Percentiles rank a stretch among this genome's conserved stretches.
These are phyloP conservation scores for Angomonas ambiguus DNA, from an alignment of 208 protist species.

Conservation along the genomic window DNA sequence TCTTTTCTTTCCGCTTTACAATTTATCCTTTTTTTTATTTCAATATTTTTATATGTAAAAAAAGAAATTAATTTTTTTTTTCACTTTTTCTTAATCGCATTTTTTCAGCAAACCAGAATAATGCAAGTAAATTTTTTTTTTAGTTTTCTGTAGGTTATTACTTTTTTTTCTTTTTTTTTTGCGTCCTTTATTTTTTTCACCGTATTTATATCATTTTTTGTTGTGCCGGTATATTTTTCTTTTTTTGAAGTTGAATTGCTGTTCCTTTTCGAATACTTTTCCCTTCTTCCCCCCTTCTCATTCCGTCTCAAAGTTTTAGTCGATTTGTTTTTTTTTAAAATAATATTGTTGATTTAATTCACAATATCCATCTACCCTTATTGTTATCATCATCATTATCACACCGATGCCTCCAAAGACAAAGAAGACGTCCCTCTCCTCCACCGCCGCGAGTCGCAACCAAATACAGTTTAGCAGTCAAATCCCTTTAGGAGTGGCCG, in stretches of 20 bases:
- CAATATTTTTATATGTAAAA: too few species aligned
- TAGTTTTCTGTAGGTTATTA: not conserved
- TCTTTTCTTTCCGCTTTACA: not conserved
- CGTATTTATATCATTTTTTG: not conserved
- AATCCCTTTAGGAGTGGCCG: not conserved
- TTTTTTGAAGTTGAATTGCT: not conserved
- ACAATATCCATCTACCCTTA: too few species aligned
- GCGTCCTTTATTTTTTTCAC: not conserved
- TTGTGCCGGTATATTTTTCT: not conserved
- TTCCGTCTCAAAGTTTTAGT: too few species aligned
- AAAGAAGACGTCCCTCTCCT: conserved; percentile 6
- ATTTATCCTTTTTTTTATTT: not conserved
- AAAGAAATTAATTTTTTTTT: not conserved
- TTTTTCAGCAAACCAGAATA: not conserved
- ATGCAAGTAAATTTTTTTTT: not conserved
- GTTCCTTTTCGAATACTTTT: not conserved
- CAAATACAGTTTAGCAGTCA: conserved; percentile 1
- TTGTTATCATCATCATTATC: too few species aligned
- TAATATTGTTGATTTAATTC: too few species aligned
- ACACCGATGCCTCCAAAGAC: conserved; percentile 13
- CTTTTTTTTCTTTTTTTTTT: conserved; percentile 9
- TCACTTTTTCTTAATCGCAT: not conserved
- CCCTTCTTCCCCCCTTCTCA: conserved; percentile 1
- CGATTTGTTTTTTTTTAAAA: too few species aligned
- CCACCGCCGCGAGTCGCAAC: not conserved